phyloP scores from a whole-genome alignment of 371 early-diverging fungal species.

The Haplosporangium sp. region DNA sequence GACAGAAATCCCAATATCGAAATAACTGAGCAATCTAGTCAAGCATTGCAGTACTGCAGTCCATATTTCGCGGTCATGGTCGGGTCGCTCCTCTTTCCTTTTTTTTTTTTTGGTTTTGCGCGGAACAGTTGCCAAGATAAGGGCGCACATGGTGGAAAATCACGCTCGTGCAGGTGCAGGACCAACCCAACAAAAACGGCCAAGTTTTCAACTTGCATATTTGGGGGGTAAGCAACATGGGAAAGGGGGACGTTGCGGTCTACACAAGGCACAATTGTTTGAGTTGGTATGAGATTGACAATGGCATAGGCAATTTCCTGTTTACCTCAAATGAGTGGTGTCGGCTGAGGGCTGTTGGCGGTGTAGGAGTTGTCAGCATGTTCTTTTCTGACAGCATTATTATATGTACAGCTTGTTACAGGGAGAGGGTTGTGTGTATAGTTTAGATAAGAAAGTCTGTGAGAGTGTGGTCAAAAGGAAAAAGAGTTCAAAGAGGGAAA shows the following conservation, averaged over 20 bases:
- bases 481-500: too few species aligned
- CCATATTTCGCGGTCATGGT: background rate
- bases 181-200: background rate
- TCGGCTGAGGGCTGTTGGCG: constrained; percentile 37
- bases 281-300: too few species aligned
- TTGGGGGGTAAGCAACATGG: too few species aligned
- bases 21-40: too few species aligned
- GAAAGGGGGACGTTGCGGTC: too few species aligned
- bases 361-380: constrained; percentile 38
- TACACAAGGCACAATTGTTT: too few species aligned
- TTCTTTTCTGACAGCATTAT: constrained; percentile 30
- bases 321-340: constrained; percentile 49
- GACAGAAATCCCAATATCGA: too few species aligned
- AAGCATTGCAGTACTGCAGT: background rate
- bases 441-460: background rate
- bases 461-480: too few species aligned
- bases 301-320: too few species aligned
- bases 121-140: background rate
- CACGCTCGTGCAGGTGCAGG: background rate
- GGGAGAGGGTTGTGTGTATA: background rate
- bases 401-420: constrained; percentile 3
- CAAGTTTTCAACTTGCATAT: too few species aligned
- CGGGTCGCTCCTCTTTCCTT: background rate
- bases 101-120: background rate
- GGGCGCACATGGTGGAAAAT: background rate